Evolutionary conservation across 768 basidiomycete species (phyloP), one percentile per base, ranked within the genome.

Genomic region (Lyophyllum semitale): DNA sequence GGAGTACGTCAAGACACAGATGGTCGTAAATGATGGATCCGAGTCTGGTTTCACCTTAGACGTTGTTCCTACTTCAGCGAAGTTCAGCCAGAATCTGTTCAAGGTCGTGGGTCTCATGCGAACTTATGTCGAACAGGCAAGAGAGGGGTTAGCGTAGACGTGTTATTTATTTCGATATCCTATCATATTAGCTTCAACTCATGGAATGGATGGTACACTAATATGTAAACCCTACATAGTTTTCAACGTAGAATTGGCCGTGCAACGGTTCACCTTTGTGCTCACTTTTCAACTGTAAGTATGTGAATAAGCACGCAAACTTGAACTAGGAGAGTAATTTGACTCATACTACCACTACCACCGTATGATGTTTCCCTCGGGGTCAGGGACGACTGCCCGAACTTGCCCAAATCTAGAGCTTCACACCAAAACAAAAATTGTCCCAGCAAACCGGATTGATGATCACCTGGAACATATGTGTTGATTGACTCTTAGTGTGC

Each of bases 21-120:
- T 86, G 78, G 59, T 59, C 9, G 55, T 70, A 17, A 44, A 51
- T 17, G 59, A 61, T 20, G 57, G 37, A 20, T 38, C 53, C 17
- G 50, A 42, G n/a, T 53, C 53, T 15, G 71, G 55, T n/a, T 56
- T 68, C 4, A 73, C 43, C 12, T 67, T 93, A 57, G 87, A 89
- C 58, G 85, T 97, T 22, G 80, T 97, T 3, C 89, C 94, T 0
- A 76, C 86, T 12, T 95, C 93, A 22, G 96, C 88, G 13, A 97
- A 95, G 76, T 91, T 77, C 68, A 85, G 85, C 58, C 84, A 93
- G 70, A 98, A 98, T 64, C 63, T 97, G 66, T 72, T 73, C 38
- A 83, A 78, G 65, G 79, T 89, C 11, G 89, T 97, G 2, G 72
- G 70, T 11, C 68, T 86, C 53, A 84, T 98, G 79, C 79, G 83